phyloP scores from a whole-genome alignment of 495 filamentous ascomycete genomes.

The Apodospora peruviana region DNA sequence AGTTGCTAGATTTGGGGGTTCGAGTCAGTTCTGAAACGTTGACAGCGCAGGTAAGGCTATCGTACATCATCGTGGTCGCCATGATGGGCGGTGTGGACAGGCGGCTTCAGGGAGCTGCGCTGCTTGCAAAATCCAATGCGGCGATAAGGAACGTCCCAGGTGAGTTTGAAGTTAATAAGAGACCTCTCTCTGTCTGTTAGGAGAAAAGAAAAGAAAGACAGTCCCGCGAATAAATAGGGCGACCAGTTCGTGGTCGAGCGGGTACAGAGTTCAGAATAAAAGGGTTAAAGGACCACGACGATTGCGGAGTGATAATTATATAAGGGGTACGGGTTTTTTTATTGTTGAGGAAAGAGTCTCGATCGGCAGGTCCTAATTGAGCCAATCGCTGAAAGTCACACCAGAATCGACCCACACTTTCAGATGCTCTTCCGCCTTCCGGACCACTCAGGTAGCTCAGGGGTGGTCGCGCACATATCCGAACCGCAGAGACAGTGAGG shows the following conservation, averaged over 20 bases:
- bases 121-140: too few relatives aligned
- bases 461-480: neutral
- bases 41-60: neutral
- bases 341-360: neutral
- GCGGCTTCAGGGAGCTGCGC: too few relatives aligned
- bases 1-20: conserved; percentile 18
- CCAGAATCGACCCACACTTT: conserved; percentile 27
- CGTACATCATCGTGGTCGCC: conserved; percentile 36
- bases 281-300: neutral
- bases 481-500: too few relatives aligned
- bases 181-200: too few relatives aligned
- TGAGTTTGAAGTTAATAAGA: too few relatives aligned
- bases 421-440: conserved; percentile 23
- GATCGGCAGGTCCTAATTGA: neutral
- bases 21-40: conserved; percentile 13
- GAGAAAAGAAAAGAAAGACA: conserved; percentile 9
- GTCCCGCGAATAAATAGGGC: neutral
- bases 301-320: neutral
- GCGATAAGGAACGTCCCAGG: too few relatives aligned
- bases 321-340: conserved; percentile 21
- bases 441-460: conserved; percentile 2
- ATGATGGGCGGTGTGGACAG: conserved; percentile 21
- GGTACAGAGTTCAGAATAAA: neutral
- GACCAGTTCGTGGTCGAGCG: conserved; percentile 5
- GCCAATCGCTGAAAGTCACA: conserved; percentile 11